Base-by-base conservation (phyloP, 2,329 filamentous ascomycete genomes). In the Ascochyta koolunga region DNA sequence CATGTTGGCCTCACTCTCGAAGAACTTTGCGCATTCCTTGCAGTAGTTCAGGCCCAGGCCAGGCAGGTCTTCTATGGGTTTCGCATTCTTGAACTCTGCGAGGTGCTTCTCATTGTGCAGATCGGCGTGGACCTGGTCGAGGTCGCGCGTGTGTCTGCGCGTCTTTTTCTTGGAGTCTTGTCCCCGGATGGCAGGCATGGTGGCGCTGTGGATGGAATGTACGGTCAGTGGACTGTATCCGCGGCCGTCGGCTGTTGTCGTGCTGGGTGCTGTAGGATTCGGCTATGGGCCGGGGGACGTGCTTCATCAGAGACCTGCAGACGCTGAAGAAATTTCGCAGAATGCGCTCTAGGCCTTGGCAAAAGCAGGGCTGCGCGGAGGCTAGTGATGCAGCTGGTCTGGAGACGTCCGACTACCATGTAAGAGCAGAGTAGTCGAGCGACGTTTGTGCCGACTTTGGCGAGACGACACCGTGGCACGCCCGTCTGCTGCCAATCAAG, bases 11-110 rank as follows among this genome's bases (percentile, higher is more conserved):
- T 95, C 89, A 43, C 87, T 89, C 75, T 98, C 93, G 74, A 96
- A 98, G 89, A 91, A 98, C 79, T 96, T 98, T 59, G 95, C 89
- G 76, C 95, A 99, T 76, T 96, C 90, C 15, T 89, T 82, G 76
- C 95, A 99, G 77, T 97, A 98, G 73, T 88, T 88, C 65, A 86
- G 83, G 22, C 95, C 95, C 42, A 97, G 81, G 0, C 87, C 93
- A 3, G 95, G 95, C 31, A 97, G 82, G 68, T 98, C 95, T 72
- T 98, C 93, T 19, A 84, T 78, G 5, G 89, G 86, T 71, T 96
- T 96, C 37, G 87, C 85, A 43, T 86, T 83, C 72, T 92, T 89
- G 81, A 88, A 92, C 61, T 90, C 85, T 40, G 86, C 79, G 29
- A 99, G 85, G 71, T 98, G 93, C 73, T 88, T 89, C 18, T 90